Evolutionary conservation across 176 grass and related monocot genomes (phyloP).

Genomic region (Olyra latifolia): DNA sequence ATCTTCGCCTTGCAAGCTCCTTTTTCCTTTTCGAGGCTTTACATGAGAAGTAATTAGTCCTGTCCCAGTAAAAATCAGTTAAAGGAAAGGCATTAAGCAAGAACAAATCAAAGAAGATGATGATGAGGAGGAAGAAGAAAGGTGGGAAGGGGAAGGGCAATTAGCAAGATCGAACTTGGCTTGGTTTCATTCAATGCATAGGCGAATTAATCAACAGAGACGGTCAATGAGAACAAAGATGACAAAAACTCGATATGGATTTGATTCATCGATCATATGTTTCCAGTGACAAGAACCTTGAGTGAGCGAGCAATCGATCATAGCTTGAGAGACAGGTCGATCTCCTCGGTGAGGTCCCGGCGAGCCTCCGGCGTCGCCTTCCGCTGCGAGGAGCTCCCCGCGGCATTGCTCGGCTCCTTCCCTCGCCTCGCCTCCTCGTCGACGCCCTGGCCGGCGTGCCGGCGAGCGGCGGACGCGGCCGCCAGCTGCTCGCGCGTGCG

Average conservation of each 20-base stretch:
- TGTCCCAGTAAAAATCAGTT: background rate
- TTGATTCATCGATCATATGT: conserved; percentile 5
- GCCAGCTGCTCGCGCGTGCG: conserved; percentile 49
- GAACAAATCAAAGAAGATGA: too few species aligned
- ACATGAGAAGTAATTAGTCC: background rate
- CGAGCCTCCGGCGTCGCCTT: conserved; percentile 14
- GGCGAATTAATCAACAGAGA: background rate
- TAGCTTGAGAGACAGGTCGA: conserved; percentile 76
- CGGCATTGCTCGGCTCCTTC: conserved; percentile 22
- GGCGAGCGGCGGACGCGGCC: conserved; percentile 36
- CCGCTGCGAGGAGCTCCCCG: conserved; percentile 30
- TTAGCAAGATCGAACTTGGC: background rate
- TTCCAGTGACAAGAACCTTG: conserved; percentile 21
- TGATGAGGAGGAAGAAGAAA: background rate
- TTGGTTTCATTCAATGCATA: conserved; percentile 1
- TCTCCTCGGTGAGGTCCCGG: conserved; percentile 38
- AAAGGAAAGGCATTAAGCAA: background rate
- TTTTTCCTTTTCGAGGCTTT: conserved; percentile 10
- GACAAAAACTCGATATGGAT: background rate
- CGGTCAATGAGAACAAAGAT: background rate
- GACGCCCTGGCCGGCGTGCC: background rate
- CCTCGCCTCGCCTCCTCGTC: conserved; percentile 20
- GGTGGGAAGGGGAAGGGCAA: background rate
- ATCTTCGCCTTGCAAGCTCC: background rate
- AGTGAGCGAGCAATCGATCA: conserved; percentile 26